phyloP scores from a whole-genome alignment of 2,329 filamentous ascomycete species.

The Clarireedia hainanense region DNA sequence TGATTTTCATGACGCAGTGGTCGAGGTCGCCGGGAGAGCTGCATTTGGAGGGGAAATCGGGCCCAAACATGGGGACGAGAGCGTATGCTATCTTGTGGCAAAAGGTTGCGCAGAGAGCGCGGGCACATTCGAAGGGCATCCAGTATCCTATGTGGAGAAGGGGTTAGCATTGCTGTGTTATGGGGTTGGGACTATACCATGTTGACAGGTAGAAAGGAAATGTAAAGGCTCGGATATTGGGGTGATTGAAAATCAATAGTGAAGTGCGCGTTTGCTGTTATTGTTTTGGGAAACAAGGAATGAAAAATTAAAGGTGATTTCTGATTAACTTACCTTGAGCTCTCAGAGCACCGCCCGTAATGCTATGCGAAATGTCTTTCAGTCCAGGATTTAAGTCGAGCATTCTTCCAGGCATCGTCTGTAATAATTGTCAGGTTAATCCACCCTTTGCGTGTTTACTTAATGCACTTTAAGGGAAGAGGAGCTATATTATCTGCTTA shows the following conservation, averaged over 20 bases:
- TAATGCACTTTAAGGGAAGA: no score
- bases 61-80: slow-evolving; percentile 84
- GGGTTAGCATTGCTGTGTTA: neutral
- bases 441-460: neutral
- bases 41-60: slow-evolving; percentile 69
- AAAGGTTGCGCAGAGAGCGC: slow-evolving; percentile 81
- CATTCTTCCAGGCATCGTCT: slow-evolving; percentile 88
- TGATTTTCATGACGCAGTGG: slow-evolving; percentile 61
- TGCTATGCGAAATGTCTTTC: slow-evolving; percentile 84
- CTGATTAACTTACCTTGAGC: slow-evolving; percentile 62
- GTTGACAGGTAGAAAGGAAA: neutral
- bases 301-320: neutral
- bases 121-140: slow-evolving; percentile 86
- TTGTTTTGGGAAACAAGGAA: neutral
- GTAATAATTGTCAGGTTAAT: neutral
- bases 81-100: slow-evolving; percentile 78
- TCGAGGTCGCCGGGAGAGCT: slow-evolving; percentile 52
- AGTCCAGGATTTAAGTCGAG: slow-evolving; percentile 71
- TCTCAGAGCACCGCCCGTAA: slow-evolving; percentile 83
- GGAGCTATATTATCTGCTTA: slow-evolving; percentile 31
- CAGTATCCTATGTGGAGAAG: slow-evolving; percentile 66
- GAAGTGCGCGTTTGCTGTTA: neutral
- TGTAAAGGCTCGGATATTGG: neutral
- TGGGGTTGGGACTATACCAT: neutral
- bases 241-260: neutral